These are phyloP conservation scores for Exophiala calicioides DNA, from an alignment of 2,329 filamentous ascomycete genomes.

Conservation along the genomic window DNA sequence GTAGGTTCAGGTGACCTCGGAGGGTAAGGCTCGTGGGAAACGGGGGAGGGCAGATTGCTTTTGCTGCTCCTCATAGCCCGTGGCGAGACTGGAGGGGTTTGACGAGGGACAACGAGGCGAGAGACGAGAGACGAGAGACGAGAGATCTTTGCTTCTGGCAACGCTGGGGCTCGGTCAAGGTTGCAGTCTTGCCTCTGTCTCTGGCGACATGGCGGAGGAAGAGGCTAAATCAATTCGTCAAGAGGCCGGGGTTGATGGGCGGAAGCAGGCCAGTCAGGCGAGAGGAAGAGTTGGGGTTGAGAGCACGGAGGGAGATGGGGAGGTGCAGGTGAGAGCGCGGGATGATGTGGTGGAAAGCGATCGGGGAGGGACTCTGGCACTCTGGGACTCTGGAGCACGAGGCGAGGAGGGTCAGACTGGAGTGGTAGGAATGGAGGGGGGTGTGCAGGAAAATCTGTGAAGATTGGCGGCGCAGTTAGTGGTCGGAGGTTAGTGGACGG, in stretches of 20 bases:
- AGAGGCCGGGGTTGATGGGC: no score
- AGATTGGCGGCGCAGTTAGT: no score
- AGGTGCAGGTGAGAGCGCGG: no score
- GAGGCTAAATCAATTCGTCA: slow-evolving; percentile 21
- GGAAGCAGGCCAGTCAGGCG: slow-evolving; percentile 17
- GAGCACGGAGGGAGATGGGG: no score
- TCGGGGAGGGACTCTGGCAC: no score
- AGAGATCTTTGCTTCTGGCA: slow-evolving; percentile 16
- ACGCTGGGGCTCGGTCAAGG: slow-evolving; percentile 13
- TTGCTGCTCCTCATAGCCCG: slow-evolving; percentile 28
- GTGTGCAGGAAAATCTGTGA: no score
- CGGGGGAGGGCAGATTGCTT: slow-evolving; percentile 25
- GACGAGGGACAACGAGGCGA: not conserved
- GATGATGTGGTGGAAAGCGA: no score
- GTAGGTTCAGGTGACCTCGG: slow-evolving; percentile 27
- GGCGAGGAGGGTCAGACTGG: slow-evolving; percentile 9
- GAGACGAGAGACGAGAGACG: not conserved
- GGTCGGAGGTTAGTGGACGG: no score
- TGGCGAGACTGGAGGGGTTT: slow-evolving; percentile 16
- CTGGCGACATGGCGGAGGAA: slow-evolving; percentile 15
- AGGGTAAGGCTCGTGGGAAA: slow-evolving; percentile 16
- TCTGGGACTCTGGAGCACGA: no score
- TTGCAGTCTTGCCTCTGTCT: slow-evolving; percentile 15
- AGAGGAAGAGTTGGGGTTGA: no score
- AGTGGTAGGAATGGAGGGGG: slow-evolving; percentile 20